Conservation (phyloP, 2,329 filamentous ascomycete genomes). For the Aaosphaeria pasadenensis region DNA sequence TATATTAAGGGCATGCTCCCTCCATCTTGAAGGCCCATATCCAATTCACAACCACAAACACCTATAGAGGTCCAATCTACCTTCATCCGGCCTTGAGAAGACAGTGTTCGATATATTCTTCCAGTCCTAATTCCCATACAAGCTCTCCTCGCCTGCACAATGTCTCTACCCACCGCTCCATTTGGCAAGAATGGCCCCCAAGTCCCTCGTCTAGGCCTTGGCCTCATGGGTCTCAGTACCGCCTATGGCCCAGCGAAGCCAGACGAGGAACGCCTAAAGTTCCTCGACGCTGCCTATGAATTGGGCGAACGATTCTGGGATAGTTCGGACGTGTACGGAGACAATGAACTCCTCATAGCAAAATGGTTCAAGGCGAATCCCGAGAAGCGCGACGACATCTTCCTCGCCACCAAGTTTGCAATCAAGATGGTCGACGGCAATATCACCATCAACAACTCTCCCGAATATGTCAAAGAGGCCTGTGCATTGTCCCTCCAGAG, state of each 20-base stretch:
- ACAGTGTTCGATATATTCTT: neutral
- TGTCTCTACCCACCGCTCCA: conserved; percentile 38
- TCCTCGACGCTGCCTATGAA: conserved; percentile 51
- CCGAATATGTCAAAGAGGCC: conserved; percentile 41
- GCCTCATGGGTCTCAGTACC: conserved; percentile 47
- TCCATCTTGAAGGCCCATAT: too few species aligned
- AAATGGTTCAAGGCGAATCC: conserved; percentile 36
- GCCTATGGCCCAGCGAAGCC: conserved; percentile 6
- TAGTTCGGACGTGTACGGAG: conserved; percentile 28
- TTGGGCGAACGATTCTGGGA: conserved; percentile 43
- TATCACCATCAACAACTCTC: conserved; percentile 36
- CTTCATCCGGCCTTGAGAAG: neutral
- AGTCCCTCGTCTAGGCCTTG: conserved; percentile 50
- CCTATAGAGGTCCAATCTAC: too few species aligned
- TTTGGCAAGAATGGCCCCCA: conserved; percentile 51
- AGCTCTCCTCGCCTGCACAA: neutral
- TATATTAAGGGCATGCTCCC: too few species aligned
- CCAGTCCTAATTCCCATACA: neutral
- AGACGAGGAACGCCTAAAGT: conserved; percentile 5
- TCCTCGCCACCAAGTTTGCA: conserved; percentile 40
- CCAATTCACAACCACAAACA: too few species aligned
- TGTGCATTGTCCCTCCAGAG: conserved; percentile 39
- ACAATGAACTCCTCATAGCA: conserved; percentile 33
- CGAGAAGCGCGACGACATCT: conserved; percentile 45
- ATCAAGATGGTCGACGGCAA: conserved; percentile 44